phyloP scores from a whole-genome alignment of 1,284 basidiomycete species.

The Melampsora larici-populina region DNA sequence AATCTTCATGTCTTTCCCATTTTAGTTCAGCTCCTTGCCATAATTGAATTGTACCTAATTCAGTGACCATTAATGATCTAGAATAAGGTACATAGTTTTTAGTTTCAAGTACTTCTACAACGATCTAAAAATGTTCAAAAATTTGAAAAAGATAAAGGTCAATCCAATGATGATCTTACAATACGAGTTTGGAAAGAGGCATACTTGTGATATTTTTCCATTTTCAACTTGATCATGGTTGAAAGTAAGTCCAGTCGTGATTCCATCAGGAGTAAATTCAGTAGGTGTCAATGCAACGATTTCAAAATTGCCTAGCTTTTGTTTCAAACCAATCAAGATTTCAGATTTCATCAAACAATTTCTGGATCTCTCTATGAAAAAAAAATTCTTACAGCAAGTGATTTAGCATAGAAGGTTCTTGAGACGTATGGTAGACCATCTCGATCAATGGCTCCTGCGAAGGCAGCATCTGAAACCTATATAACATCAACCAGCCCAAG shows the following conservation, averaged over 20 bases:
- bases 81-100: conserved; percentile 31
- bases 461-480: background rate
- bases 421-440: conserved; percentile 40
- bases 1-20: conserved; percentile 43
- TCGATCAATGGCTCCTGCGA: conserved; percentile 40
- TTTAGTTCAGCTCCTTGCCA: conserved; percentile 38
- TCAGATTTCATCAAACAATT: too few species aligned
- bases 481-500: background rate
- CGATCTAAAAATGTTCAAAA: conserved; percentile 19
- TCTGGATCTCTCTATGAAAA: background rate
- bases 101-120: conserved; percentile 34
- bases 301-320: conserved; percentile 33
- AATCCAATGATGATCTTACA: background rate
- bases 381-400: background rate
- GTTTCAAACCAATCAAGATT: too few species aligned
- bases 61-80: conserved; percentile 24
- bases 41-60: conserved; percentile 37
- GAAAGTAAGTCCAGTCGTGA: conserved; percentile 33
- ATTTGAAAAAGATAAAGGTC: background rate
- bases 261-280: conserved; percentile 34
- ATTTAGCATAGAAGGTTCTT: conserved; percentile 17
- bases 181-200: background rate
- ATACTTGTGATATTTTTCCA: conserved; percentile 25
- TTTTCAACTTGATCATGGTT: conserved; percentile 19
- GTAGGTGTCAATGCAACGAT: conserved; percentile 34